Percentiles rank a stretch among this genome's conserved stretches.
Conservation (phyloP, 2,329 filamentous ascomycete species). For the Xylariales sp. region DNA sequence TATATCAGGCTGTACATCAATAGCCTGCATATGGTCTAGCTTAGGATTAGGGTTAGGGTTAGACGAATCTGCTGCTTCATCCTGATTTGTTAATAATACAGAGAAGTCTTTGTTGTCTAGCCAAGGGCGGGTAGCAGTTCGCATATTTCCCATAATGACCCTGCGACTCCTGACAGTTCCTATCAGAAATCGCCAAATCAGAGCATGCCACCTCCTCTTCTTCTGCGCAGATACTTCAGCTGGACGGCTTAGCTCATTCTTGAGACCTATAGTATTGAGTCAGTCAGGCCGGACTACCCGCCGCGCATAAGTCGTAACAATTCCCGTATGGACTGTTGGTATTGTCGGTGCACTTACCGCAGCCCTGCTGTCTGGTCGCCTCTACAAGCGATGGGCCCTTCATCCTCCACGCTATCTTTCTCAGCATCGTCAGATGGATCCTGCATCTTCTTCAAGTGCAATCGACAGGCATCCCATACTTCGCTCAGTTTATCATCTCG, state of each 20-base stretch:
- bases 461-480: conserved; percentile 4
- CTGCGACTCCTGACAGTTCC: no score
- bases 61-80: no score
- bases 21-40: no score
- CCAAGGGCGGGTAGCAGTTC: no score
- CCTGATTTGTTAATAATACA: no score
- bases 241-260: conserved; percentile 7
- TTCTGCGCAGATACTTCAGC: conserved; percentile 8
- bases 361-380: conserved; percentile 4
- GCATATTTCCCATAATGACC: no score
- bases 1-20: no score
- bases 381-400: conserved; percentile 7
- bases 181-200: no score
- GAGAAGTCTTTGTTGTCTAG: no score
- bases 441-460: conserved; percentile 4
- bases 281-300: conserved; percentile 5
- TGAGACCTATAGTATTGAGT: conserved; percentile 7
- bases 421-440: conserved; percentile 7
- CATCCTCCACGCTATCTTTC: conserved; percentile 6
- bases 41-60: no score
- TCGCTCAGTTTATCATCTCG: conserved; percentile 5
- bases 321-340: conserved; percentile 7
- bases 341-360: conserved; percentile 6
- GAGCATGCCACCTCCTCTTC: conserved; percentile 7
- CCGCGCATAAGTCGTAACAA: conserved; percentile 7